phyloP scores from a whole-genome alignment of 192 early-diverging fungal species.

The Entomortierella beljakovae region DNA sequence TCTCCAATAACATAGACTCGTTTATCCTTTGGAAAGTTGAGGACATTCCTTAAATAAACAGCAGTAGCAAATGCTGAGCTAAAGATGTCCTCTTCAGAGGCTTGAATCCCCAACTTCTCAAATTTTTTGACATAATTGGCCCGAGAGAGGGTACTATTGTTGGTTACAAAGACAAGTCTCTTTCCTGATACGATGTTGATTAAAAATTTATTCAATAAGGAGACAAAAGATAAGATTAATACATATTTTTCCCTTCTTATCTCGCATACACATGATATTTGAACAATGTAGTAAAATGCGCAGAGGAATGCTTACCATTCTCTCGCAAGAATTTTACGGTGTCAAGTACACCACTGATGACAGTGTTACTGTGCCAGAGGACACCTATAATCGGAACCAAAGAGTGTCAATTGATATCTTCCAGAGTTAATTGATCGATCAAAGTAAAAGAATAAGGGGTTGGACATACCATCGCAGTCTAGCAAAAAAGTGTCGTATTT shows the following conservation, averaged over 20 bases:
- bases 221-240: background rate
- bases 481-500: conserved; percentile 93
- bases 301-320: conserved; percentile 66
- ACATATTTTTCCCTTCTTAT: background rate
- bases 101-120: conserved; percentile 80
- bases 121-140: conserved; percentile 87
- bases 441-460: background rate
- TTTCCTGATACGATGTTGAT: conserved; percentile 67
- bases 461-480: conserved; percentile 90
- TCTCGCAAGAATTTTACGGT: conserved; percentile 79
- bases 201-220: background rate
- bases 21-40: conserved; percentile 87
- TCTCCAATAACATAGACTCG: conserved; percentile 94
- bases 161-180: conserved; percentile 95
- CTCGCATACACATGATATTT: too few relatives aligned
- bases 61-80: conserved; percentile 94
- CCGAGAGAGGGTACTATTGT: conserved; percentile 95
- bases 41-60: conserved; percentile 87
- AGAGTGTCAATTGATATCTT: background rate
- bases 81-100: conserved; percentile 91
- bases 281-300: too few relatives aligned
- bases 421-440: background rate
- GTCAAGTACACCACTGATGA: conserved; percentile 75
- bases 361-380: conserved; percentile 84
- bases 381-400: conserved; percentile 76